Evolutionary conservation across 1,284 basidiomycete species (phyloP).

Genomic region (Rhodotorula sp.): DNA sequence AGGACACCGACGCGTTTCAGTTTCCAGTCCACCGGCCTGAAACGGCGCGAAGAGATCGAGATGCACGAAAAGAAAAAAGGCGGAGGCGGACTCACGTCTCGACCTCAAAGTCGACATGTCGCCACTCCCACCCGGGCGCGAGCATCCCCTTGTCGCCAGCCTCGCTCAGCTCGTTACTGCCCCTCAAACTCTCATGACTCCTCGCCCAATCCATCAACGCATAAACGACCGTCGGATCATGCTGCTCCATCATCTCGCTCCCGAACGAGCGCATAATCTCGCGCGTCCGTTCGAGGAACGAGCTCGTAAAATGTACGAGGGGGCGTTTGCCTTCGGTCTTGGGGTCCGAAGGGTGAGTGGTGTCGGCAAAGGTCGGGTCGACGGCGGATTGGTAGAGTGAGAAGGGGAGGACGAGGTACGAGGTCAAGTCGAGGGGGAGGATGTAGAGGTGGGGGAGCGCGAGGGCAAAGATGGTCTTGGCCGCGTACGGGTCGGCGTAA

Average conservation of each 20-base stretch:
- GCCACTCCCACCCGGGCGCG: slow-evolving; percentile 30
- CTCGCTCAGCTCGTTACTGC: not conserved
- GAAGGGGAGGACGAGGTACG: slow-evolving; percentile 74
- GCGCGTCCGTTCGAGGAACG: slow-evolving; percentile 71
- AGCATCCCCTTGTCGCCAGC: slow-evolving; percentile 10
- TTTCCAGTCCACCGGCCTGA: no score
- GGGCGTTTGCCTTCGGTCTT: slow-evolving; percentile 26
- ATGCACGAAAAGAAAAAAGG: no score
- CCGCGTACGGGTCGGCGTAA: slow-evolving; percentile 88
- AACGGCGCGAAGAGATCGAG: not conserved
- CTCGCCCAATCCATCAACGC: slow-evolving; percentile 62
- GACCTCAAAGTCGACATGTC: slow-evolving; percentile 30
- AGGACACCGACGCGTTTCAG: no score
- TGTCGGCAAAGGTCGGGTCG: slow-evolving; percentile 48
- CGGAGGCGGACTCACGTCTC: slow-evolving; percentile 25
- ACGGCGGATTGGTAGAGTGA: slow-evolving; percentile 54
- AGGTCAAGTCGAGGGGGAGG: slow-evolving; percentile 77
- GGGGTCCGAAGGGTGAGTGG: slow-evolving; percentile 13
- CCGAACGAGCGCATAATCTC: slow-evolving; percentile 64
- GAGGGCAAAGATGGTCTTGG: slow-evolving; percentile 52
- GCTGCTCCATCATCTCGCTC: slow-evolving; percentile 83
- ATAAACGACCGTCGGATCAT: slow-evolving; percentile 79
- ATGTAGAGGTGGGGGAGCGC: slow-evolving; percentile 57
- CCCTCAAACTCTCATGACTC: not conserved
- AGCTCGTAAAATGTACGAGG: slow-evolving; percentile 65